These are phyloP conservation scores for Ganoderma meredithae DNA, from an alignment of 1,284 basidiomycete species.

Conservation along the genomic window DNA sequence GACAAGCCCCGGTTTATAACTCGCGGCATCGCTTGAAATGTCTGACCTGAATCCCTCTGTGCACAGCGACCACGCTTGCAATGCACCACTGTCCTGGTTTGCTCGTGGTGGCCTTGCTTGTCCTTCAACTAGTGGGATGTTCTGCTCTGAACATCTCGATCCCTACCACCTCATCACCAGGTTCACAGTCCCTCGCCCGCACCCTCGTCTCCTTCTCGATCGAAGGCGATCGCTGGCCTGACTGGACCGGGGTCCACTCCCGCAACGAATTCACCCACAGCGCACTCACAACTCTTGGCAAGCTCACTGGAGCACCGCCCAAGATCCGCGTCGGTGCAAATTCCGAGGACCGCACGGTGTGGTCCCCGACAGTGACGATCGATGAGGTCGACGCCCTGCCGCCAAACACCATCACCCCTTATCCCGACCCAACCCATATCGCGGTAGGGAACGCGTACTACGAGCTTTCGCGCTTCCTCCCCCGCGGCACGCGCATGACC, in stretches of 20 bases:
- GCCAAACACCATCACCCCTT: slow-evolving; percentile 54
- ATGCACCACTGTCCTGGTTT: neutral
- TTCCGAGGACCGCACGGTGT: slow-evolving; percentile 27
- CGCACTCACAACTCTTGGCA: neutral
- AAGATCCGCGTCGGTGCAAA: slow-evolving; percentile 66
- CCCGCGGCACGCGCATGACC: slow-evolving; percentile 59
- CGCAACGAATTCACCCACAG: neutral
- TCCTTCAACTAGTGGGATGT: neutral
- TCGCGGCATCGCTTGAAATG: neutral
- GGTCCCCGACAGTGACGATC: slow-evolving; percentile 39
- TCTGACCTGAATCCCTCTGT: no score
- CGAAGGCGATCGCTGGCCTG: neutral
- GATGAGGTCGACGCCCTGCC: slow-evolving; percentile 55
- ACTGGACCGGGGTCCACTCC: neutral
- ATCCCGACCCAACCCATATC: slow-evolving; percentile 39
- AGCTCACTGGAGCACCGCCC: slow-evolving; percentile 41
- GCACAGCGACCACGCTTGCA: neutral
- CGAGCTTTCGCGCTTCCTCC: slow-evolving; percentile 59
- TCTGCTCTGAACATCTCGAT: neutral
- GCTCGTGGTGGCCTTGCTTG: neutral
- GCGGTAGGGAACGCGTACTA: slow-evolving; percentile 66
- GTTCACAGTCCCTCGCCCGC: neutral
- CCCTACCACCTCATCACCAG: neutral
- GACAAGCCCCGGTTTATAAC: neutral
- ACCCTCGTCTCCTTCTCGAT: neutral